These are phyloP conservation scores for Trypanosoma cruzi DNA, from an alignment of 208 protist species.

Conservation along the genomic window DNA sequence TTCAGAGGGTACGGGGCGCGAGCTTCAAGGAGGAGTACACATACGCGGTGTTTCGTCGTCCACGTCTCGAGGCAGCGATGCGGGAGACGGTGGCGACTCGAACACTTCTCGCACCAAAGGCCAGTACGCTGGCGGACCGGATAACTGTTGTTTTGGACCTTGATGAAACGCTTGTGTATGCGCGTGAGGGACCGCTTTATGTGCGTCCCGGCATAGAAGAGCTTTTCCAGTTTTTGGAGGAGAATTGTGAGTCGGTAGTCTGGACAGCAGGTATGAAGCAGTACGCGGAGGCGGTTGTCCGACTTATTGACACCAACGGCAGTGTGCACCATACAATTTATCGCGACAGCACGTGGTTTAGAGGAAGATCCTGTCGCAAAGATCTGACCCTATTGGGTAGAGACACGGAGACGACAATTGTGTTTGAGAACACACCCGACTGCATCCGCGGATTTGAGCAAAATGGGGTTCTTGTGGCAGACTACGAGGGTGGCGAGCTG, in stretches of 20 bases:
- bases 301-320: constrained; percentile 71
- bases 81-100: background rate
- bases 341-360: constrained; percentile 80
- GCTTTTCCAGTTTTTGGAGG: constrained; percentile 77
- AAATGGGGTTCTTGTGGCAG: constrained; percentile 85
- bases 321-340: constrained; percentile 78
- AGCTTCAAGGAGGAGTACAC: constrained; percentile 33
- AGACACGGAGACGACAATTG: constrained; percentile 69
- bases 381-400: constrained; percentile 84
- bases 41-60: background rate
- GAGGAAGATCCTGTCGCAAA: constrained; percentile 63
- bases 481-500: constrained; percentile 92
- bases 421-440: constrained; percentile 93
- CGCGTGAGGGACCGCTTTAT: constrained; percentile 85
- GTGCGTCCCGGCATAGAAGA: constrained; percentile 82
- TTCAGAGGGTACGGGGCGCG: constrained; percentile 19
- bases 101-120: constrained; percentile 70
- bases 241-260: constrained; percentile 86
- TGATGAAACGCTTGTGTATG: constrained; percentile 92
- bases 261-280: constrained; percentile 84
- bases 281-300: constrained; percentile 88
- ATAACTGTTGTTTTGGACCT: constrained; percentile 92
- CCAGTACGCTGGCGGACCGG: constrained; percentile 35
- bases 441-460: constrained; percentile 86
- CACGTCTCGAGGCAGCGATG: background rate